A percentile compares a stretch with the other conserved stretches of the same genome.
These are phyloP conservation scores for Mucor sp. DNA, from an alignment of 371 early-diverging fungal genomes.

Conservation along the genomic window DNA sequence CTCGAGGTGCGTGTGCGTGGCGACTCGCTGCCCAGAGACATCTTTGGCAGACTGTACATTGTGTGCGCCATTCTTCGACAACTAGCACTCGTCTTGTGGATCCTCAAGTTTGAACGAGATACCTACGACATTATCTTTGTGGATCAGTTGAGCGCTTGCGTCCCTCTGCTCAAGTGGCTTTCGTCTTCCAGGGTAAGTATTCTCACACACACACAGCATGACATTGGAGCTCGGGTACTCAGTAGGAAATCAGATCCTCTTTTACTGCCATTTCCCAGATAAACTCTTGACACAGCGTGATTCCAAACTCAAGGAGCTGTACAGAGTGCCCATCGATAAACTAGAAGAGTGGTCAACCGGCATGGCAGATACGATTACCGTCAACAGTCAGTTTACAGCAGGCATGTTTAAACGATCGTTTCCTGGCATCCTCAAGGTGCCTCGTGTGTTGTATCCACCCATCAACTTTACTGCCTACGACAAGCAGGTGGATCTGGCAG, in stretches of 20 bases:
- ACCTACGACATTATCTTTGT: constrained; percentile 82
- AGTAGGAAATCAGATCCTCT: constrained; percentile 65
- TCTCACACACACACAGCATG: neutral
- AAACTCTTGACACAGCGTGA: constrained; percentile 74
- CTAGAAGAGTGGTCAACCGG: constrained; percentile 87
- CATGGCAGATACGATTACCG: constrained; percentile 85
- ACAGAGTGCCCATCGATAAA: constrained; percentile 81
- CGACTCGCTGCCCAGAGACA: constrained; percentile 69
- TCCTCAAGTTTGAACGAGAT: constrained; percentile 44
- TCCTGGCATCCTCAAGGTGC: constrained; percentile 54
- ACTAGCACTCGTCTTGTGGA: constrained; percentile 62
- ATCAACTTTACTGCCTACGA: constrained; percentile 78
- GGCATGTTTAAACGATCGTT: constrained; percentile 76
- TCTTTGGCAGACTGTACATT: constrained; percentile 75
- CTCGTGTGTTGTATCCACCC: constrained; percentile 86
- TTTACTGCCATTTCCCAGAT: constrained; percentile 98
- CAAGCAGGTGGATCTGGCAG: constrained; percentile 51
- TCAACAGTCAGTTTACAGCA: constrained; percentile 92
- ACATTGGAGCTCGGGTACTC: neutral
- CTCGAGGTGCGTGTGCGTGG: constrained; percentile 75
- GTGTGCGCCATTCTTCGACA: constrained; percentile 84
- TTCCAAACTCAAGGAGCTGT: constrained; percentile 67
- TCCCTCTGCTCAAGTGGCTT: constrained; percentile 76
- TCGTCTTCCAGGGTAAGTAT: constrained; percentile 58
- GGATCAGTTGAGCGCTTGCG: constrained; percentile 88